phyloP scores from a whole-genome alignment of 306 rosid genomes.

The Neltuma alba region DNA sequence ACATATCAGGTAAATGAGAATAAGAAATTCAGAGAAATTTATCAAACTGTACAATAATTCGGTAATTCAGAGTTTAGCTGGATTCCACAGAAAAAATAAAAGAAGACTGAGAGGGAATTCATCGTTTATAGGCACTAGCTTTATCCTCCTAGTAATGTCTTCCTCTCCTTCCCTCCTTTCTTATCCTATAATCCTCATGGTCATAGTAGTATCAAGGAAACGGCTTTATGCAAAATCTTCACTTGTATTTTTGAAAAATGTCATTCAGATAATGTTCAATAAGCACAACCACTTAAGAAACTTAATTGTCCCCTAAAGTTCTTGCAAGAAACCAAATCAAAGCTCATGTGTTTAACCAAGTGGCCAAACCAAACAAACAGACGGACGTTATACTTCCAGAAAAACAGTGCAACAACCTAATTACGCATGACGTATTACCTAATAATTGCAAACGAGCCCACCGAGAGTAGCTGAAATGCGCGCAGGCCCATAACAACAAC shows the following conservation, averaged over 20 bases:
- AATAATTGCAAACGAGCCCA: background rate
- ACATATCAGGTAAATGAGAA: background rate
- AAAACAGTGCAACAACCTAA: background rate
- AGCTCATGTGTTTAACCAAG: background rate
- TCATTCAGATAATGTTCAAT: background rate
- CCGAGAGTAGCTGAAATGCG: background rate
- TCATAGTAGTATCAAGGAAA: background rate
- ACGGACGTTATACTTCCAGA: background rate
- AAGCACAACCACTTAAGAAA: background rate
- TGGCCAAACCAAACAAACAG: background rate
- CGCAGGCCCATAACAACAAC: background rate
- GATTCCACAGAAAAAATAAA: background rate
- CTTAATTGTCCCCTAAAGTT: background rate
- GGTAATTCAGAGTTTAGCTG: background rate
- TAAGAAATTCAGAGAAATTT: background rate
- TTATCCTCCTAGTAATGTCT: background rate
- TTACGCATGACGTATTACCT: background rate
- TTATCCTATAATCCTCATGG: constrained; percentile 9
- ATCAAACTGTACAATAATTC: background rate
- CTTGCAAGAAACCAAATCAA: background rate
- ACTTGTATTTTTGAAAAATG: background rate
- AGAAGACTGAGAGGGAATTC: background rate
- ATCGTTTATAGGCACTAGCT: background rate
- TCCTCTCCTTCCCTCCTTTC: background rate
- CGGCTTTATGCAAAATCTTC: background rate